Conservation (phyloP, 805 yeast genomes). For the Tetrapisispora iriomotensis region DNA sequence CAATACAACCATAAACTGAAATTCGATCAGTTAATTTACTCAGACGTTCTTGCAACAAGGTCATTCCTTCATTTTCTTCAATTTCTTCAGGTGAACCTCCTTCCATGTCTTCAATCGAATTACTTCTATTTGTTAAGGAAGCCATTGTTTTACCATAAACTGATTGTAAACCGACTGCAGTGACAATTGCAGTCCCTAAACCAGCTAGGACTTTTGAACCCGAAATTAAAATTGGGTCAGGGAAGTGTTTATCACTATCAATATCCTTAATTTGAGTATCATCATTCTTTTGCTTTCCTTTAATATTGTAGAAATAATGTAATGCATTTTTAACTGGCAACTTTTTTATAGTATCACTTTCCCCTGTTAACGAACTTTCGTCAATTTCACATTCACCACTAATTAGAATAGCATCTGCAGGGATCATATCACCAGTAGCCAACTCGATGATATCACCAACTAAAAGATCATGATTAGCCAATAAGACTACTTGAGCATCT, state of each 20-base stretch:
- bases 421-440: constrained; percentile 91
- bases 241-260: constrained; percentile 5
- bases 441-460: constrained; percentile 80
- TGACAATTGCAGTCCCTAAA: constrained; percentile 72
- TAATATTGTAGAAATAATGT: constrained; percentile 14
- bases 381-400: constrained; percentile 78
- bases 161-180: constrained; percentile 85
- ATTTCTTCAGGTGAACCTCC: neutral
- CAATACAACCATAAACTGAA: constrained; percentile 85
- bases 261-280: constrained; percentile 16
- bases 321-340: constrained; percentile 40
- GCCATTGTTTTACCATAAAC: constrained; percentile 88
- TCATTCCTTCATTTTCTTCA: constrained; percentile 63
- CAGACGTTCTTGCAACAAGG: constrained; percentile 82
- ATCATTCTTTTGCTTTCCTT: constrained; percentile 9
- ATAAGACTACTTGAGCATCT: constrained; percentile 48
- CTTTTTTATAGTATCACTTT: constrained; percentile 73
- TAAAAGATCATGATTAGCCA: constrained; percentile 63
- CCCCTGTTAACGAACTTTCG: constrained; percentile 91
- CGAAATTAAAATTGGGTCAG: constrained; percentile 81
- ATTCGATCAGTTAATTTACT: constrained; percentile 82
- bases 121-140: constrained; percentile 34
- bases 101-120: neutral
- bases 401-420: constrained; percentile 75
- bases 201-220: constrained; percentile 88